Conservation (phyloP, 139 green algal species). For the Chlamydomonas schloesseri region DNA sequence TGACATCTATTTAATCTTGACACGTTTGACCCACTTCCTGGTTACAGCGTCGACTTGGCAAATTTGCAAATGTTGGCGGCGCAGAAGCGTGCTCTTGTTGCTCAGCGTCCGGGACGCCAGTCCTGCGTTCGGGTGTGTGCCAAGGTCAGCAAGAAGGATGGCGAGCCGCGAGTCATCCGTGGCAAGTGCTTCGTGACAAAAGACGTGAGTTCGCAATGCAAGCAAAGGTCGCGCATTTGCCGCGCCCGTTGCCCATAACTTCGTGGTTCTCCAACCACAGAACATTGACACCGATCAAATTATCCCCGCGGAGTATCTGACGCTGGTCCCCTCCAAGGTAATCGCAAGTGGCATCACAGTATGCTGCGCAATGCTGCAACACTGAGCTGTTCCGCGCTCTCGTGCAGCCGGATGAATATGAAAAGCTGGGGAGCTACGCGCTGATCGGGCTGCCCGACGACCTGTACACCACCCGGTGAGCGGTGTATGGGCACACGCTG, state of each 20-base stretch:
- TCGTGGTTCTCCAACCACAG: too few relatives aligned
- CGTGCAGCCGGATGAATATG: slow-evolving; percentile 93
- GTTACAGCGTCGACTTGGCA: too few relatives aligned
- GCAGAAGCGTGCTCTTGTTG: neutral
- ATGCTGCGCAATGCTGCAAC: neutral
- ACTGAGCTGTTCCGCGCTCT: neutral
- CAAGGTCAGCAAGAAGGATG: slow-evolving; percentile 53
- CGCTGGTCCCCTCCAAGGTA: slow-evolving; percentile 94
- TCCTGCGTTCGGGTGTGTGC: slow-evolving; percentile 44
- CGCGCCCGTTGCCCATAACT: too few relatives aligned
- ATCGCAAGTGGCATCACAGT: too few relatives aligned
- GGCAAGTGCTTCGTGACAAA: slow-evolving; percentile 85
- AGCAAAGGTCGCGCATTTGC: too few relatives aligned
- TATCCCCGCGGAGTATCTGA: slow-evolving; percentile 97
- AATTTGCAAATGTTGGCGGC: too few relatives aligned
- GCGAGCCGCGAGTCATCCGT: slow-evolving; percentile 62
- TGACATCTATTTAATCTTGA: too few relatives aligned
- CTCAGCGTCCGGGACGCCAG: neutral
- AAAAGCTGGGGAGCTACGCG: slow-evolving; percentile 96
- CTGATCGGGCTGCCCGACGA: slow-evolving; percentile 90
- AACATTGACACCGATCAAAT: slow-evolving; percentile 99
- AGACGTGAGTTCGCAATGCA: slow-evolving; percentile 84
- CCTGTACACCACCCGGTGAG: slow-evolving; percentile 74
- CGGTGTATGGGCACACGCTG: too few relatives aligned
- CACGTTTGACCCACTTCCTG: too few relatives aligned